A percentile compares a stretch with the other conserved stretches of the same genome.
Evolutionary conservation across 1,284 basidiomycete species (phyloP).

Genomic region (Apiotrichum brassicae): DNA sequence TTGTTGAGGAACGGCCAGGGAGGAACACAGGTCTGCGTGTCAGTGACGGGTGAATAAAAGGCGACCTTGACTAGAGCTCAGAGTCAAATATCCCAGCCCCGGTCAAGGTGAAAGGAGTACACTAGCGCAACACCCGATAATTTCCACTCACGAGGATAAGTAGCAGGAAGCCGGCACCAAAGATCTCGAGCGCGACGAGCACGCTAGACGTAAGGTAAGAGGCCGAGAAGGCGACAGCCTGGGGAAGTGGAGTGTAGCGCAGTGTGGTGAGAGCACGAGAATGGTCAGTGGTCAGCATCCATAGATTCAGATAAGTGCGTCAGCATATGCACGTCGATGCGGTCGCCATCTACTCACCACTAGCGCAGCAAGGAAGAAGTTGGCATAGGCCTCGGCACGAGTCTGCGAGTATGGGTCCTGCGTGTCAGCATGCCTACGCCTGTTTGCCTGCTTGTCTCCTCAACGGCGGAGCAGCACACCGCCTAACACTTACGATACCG

Average conservation of each 20-base stretch:
- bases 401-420: constrained; percentile 39
- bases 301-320: background rate
- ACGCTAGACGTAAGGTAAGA: constrained; percentile 31
- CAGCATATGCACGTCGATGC: background rate
- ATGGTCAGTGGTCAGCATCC: no score
- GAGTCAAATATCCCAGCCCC: no score
- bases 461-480: background rate
- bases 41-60: no score
- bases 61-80: no score
- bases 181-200: constrained; percentile 33
- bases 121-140: no score
- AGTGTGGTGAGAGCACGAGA: background rate
- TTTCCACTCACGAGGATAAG: constrained; percentile 33
- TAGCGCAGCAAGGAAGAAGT: constrained; percentile 30
- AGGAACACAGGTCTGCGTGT: constrained; percentile 25
- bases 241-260: background rate
- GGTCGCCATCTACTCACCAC: constrained; percentile 23
- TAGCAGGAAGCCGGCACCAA: constrained; percentile 26
- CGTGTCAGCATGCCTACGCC: no score
- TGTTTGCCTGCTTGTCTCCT: no score
- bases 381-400: constrained; percentile 27
- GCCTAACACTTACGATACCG: constrained; percentile 16
- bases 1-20: constrained; percentile 38
- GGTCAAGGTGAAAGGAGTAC: no score
- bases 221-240: constrained; percentile 30